phyloP scores from a whole-genome alignment of 306 rosid species.

The Morella rubra region DNA sequence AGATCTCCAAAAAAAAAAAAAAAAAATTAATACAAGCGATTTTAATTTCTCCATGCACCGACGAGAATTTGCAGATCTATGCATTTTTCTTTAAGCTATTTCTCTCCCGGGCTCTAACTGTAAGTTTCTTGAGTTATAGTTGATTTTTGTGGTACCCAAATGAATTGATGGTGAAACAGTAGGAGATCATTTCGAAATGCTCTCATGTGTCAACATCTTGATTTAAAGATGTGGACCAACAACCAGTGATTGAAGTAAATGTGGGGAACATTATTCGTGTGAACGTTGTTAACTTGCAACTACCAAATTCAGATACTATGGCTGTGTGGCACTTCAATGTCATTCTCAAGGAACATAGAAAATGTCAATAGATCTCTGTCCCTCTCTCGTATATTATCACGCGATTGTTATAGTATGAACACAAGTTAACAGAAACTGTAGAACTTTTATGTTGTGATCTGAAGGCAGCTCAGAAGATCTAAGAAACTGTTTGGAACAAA shows the following conservation, averaged over 20 bases:
- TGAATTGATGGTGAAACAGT: not conserved
- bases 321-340: constrained; percentile 46
- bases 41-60: too few species aligned
- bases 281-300: constrained; percentile 80
- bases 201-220: constrained; percentile 65
- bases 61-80: too few species aligned
- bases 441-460: too few species aligned
- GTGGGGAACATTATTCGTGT: constrained; percentile 95
- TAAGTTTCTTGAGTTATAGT: not conserved
- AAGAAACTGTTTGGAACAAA: not conserved
- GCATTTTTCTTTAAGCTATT: too few species aligned
- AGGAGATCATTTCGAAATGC: constrained; percentile 23
- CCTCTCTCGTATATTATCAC: constrained; percentile 21
- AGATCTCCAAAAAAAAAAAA: too few species aligned
- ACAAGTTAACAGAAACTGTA: too few species aligned
- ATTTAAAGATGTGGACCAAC: constrained; percentile 77
- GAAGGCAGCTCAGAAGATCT: too few species aligned
- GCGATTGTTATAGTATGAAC: too few species aligned
- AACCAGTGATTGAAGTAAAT: constrained; percentile 79
- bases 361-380: constrained; percentile 34
- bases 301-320: constrained; percentile 68
- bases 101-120: too few species aligned
- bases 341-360: constrained; percentile 45
- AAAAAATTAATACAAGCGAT: too few species aligned
- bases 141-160: constrained; percentile 2